Conservation (phyloP, 371 early-diverging fungal genomes). For the Circinella umbellata region DNA sequence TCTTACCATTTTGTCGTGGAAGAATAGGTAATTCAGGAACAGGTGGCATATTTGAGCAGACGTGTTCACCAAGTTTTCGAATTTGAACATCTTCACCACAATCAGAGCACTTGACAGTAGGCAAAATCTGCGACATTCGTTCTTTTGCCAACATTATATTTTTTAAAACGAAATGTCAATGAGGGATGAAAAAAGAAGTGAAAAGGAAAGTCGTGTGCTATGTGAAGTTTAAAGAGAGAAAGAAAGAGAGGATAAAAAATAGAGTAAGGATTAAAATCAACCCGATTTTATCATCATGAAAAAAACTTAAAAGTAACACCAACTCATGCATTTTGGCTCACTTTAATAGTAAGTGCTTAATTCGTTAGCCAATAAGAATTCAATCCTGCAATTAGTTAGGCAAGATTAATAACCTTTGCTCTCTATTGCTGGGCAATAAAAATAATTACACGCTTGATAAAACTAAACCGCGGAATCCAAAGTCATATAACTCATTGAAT, state of each 20-base stretch:
- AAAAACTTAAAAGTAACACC: background rate
- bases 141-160: constrained; percentile 34
- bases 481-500: no score
- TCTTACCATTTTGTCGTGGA: constrained; percentile 36
- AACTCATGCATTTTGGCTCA: constrained; percentile 6
- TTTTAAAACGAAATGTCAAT: constrained; percentile 4
- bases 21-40: constrained; percentile 58
- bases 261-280: constrained; percentile 12
- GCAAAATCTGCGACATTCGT: constrained; percentile 67
- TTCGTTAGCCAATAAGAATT: background rate
- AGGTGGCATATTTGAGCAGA: constrained; percentile 61
- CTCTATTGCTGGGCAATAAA: no score
- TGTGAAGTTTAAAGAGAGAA: constrained; percentile 5
- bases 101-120: constrained; percentile 66
- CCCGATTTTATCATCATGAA: background rate
- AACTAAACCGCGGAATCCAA: no score
- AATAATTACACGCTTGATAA: no score
- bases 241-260: constrained; percentile 7
- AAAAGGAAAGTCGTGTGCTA: background rate
- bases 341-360: background rate
- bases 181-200: constrained; percentile 14
- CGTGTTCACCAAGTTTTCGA: constrained; percentile 61
- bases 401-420: background rate
- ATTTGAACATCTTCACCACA: constrained; percentile 67
- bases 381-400: background rate